Conservation (phyloP, 768 basidiomycete genomes). For the Baorangia bicolor region DNA sequence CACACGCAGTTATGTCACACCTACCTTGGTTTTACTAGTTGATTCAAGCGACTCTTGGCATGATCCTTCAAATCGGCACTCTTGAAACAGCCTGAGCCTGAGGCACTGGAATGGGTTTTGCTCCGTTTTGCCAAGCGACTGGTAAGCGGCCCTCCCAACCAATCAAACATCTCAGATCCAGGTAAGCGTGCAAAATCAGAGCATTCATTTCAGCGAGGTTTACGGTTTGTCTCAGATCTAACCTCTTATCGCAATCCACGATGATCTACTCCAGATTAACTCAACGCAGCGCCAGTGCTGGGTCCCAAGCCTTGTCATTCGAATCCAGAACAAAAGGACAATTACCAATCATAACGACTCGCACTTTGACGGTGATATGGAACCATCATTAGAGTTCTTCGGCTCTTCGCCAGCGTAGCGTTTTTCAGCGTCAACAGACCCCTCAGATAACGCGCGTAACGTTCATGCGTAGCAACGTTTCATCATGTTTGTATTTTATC, state of each 20-base stretch:
- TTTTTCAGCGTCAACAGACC: not conserved
- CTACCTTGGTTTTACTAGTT: no score
- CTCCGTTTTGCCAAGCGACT: no score
- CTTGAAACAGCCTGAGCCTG: no score
- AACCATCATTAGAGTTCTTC: not conserved
- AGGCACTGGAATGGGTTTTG: no score
- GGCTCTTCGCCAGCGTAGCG: not conserved
- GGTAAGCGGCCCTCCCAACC: no score
- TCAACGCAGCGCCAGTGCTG: not conserved
- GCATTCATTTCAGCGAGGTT: no score
- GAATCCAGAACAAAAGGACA: not conserved
- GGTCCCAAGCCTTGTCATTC: not conserved
- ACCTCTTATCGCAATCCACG: not conserved
- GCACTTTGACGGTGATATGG: not conserved
- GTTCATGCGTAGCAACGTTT: not conserved
- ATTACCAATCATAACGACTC: not conserved
- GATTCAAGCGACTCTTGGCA: no score
- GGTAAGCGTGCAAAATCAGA: no score
- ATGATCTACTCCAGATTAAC: not conserved
- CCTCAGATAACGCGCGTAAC: not conserved
- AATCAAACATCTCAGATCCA: no score
- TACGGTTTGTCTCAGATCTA: no score
- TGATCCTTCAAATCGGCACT: no score
- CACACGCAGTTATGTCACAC: not conserved
- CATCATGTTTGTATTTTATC: slow-evolving; percentile 13